A percentile compares a stretch with the other conserved stretches of the same genome.
phyloP scores from a whole-genome alignment of 2,329 filamentous ascomycete species.

The Neospermospora avenae region DNA sequence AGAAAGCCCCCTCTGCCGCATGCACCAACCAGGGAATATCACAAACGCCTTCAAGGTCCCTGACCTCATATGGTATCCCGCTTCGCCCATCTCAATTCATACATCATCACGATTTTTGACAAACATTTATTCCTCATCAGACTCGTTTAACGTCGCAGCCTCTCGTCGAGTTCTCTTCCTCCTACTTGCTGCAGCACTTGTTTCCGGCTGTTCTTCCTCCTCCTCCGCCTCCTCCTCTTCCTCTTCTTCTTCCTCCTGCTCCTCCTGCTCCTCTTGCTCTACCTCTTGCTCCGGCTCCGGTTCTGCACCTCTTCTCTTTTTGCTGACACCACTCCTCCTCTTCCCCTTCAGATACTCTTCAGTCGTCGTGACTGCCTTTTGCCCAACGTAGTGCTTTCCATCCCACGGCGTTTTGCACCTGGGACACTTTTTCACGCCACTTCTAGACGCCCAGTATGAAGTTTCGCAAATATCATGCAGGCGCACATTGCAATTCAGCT shows the following conservation, averaged over 20 bases:
- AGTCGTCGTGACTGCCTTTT: conserved; percentile 33
- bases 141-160: conserved; percentile 2
- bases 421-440: conserved; percentile 56
- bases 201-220: conserved; percentile 18
- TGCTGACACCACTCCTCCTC: conserved; percentile 29
- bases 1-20: not conserved
- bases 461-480: conserved; percentile 75
- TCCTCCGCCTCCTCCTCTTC: conserved; percentile 16
- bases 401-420: conserved; percentile 52
- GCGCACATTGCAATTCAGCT: conserved; percentile 63
- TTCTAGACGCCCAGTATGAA: conserved; percentile 63
- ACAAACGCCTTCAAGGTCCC: not conserved
- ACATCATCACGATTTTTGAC: not conserved
- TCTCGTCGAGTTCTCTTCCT: conserved; percentile 6
- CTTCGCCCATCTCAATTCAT: not conserved
- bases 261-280: conserved; percentile 16
- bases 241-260: conserved; percentile 13
- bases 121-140: conserved; percentile 3
- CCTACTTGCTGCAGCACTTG: not conserved
- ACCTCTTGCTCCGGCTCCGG: conserved; percentile 11
- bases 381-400: conserved; percentile 34
- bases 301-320: conserved; percentile 12
- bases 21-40: not conserved
- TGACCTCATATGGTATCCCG: not conserved
- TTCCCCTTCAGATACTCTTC: conserved; percentile 34